Percentiles rank a stretch among this genome's conserved stretches.
Evolutionary conservation across 1,284 basidiomycete genomes (phyloP).

Genomic region (Afroboletus lepidellus): DNA sequence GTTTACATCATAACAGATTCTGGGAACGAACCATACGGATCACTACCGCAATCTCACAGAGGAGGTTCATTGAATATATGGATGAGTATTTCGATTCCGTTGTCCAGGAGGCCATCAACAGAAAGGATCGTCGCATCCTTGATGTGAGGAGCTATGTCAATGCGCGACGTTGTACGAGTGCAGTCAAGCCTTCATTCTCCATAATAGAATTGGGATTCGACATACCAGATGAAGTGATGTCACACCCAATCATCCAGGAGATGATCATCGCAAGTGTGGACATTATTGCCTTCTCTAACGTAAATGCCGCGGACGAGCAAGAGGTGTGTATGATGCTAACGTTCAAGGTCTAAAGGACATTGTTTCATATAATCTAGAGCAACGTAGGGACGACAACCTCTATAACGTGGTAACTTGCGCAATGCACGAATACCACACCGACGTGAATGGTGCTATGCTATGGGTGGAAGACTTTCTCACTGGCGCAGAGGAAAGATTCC

Average conservation of each 20-base stretch:
- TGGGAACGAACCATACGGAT: background rate
- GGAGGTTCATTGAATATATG: background rate
- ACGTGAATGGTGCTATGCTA: background rate
- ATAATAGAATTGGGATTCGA: background rate
- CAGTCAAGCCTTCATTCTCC: background rate
- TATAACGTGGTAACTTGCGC: constrained; percentile 42
- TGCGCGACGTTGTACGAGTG: background rate
- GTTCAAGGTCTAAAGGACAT: constrained; percentile 14
- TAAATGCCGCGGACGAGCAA: background rate
- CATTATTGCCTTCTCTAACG: background rate
- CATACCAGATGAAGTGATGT: background rate
- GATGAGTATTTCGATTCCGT: background rate
- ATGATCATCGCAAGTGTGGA: background rate
- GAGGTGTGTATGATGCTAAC: too few relatives aligned
- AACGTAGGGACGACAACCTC: constrained; percentile 35
- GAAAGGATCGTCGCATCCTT: background rate
- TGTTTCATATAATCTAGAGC: constrained; percentile 41
- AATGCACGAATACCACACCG: constrained; percentile 34
- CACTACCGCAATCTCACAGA: background rate
- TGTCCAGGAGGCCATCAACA: background rate
- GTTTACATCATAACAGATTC: background rate
- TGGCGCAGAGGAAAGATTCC: background rate
- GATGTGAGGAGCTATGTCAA: background rate
- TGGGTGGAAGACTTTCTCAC: background rate
- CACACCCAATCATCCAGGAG: background rate